phyloP scores from a whole-genome alignment of 1,284 basidiomycete genomes.

The Naganishia sp. region DNA sequence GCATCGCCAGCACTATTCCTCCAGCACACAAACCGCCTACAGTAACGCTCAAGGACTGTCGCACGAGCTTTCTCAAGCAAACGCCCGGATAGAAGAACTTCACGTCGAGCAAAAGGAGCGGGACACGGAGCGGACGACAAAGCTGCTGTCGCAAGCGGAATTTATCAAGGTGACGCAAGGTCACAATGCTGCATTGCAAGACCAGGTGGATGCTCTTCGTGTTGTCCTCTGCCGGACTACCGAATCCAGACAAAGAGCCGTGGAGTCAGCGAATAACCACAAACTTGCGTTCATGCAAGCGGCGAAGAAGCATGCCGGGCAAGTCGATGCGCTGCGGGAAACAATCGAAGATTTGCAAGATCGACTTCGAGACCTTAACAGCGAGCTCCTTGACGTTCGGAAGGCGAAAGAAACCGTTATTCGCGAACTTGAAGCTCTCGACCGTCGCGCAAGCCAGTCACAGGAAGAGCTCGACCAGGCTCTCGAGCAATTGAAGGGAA shows the following conservation, averaged over 20 bases:
- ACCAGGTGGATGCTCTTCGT: neutral
- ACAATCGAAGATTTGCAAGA: neutral
- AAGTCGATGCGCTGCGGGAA: neutral
- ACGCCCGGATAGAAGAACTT: neutral
- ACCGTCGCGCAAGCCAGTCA: neutral
- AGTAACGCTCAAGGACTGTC: neutral
- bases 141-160: too few species aligned
- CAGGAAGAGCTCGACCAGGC: constrained; percentile 2
- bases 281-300: too few species aligned
- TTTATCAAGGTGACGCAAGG: too few species aligned
- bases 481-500: neutral
- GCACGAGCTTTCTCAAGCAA: neutral
- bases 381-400: neutral
- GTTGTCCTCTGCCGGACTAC: neutral
- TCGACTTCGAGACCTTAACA: neutral
- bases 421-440: neutral
- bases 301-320: neutral
- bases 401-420: neutral
- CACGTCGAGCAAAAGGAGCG: too few species aligned
- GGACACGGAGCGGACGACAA: too few species aligned
- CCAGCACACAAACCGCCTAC: neutral
- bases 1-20: neutral
- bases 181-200: too few species aligned
- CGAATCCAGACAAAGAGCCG: neutral
- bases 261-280: neutral